Conservation (phyloP, 768 basidiomycete species). For the Leccinum variicolor region DNA sequence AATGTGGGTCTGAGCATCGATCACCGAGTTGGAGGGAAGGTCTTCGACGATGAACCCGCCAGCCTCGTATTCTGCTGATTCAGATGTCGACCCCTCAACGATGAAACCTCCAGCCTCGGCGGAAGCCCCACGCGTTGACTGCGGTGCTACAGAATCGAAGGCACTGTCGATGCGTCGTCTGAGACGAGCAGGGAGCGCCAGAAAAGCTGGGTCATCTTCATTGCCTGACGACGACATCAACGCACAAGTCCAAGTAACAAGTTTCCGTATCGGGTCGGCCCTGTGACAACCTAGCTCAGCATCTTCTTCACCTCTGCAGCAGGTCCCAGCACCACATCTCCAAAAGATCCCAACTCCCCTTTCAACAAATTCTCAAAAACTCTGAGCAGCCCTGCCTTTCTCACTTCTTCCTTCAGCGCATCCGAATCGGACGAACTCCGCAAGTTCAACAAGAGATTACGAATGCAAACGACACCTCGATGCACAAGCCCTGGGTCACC, state of each 20-base stretch:
- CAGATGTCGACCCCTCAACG: conserved; percentile 20
- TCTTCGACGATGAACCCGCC: conserved; percentile 33
- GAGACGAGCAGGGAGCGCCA: conserved; percentile 38
- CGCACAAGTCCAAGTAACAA: background rate
- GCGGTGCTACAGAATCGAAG: conserved; percentile 36
- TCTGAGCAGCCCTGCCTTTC: conserved; percentile 48
- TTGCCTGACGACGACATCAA: conserved; percentile 13
- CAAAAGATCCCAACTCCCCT: conserved; percentile 32
- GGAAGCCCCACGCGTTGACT: background rate
- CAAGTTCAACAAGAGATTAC: conserved; percentile 56
- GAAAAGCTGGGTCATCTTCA: conserved; percentile 33
- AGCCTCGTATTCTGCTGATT: conserved; percentile 14
- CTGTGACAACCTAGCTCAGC: conserved; percentile 18
- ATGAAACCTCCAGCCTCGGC: conserved; percentile 35
- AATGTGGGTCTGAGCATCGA: conserved; percentile 33
- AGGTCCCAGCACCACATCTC: conserved; percentile 42
- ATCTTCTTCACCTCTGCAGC: conserved; percentile 50
- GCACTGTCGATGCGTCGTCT: conserved; percentile 51
- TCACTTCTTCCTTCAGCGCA: conserved; percentile 48
- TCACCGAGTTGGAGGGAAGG: conserved; percentile 8
- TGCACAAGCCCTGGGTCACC: conserved; percentile 65
- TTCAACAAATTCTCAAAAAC: conserved; percentile 52
- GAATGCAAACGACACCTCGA: conserved; percentile 72
- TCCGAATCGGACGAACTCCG: conserved; percentile 37
- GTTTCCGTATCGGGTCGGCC: background rate